These are phyloP conservation scores for Chaetoceros muelleri DNA, from an alignment of 108 stramenopile species.

Conservation along the genomic window DNA sequence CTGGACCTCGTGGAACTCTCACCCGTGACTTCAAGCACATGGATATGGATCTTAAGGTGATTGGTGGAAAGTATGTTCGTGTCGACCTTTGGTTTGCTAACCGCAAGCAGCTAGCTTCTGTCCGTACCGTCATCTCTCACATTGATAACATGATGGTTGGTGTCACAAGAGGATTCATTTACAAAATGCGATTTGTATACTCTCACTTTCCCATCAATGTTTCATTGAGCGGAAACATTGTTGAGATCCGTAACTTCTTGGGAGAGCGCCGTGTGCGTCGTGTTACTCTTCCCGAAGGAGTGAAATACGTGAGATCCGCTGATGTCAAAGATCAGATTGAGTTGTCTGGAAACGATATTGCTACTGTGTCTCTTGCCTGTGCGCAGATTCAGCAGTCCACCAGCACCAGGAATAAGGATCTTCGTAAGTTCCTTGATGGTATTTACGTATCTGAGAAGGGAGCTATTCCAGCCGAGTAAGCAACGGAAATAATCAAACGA, in stretches of 20 bases:
- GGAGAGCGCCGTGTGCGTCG: slow-evolving; percentile 97
- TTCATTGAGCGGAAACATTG: slow-evolving; percentile 54
- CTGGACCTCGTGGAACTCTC: slow-evolving; percentile 88
- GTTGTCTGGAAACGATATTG: slow-evolving; percentile 94
- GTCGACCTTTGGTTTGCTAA: slow-evolving; percentile 98
- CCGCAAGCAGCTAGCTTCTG: slow-evolving; percentile 94
- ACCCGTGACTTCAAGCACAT: slow-evolving; percentile 94
- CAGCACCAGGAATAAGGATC: slow-evolving; percentile 97
- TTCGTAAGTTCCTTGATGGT: slow-evolving; percentile 99
- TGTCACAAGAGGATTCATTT: slow-evolving; percentile 95
- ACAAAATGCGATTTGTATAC: slow-evolving; percentile 99
- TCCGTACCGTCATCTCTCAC: slow-evolving; percentile 97
- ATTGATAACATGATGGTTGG: slow-evolving; percentile 99
- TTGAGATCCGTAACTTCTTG: slow-evolving; percentile 99
- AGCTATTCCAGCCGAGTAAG: slow-evolving; percentile 49
- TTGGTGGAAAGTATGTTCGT: slow-evolving; percentile 49
- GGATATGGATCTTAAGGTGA: slow-evolving; percentile 66
- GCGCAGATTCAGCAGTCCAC: slow-evolving; percentile 94
- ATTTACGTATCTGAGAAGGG: slow-evolving; percentile 98
- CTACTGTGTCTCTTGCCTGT: slow-evolving; percentile 88
- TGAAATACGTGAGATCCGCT: slow-evolving; percentile 82
- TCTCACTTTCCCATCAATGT: slow-evolving; percentile 99
- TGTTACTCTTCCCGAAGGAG: slow-evolving; percentile 84
- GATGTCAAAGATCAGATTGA: slow-evolving; percentile 99
- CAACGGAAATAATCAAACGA: slow-evolving; percentile 21